These are phyloP conservation scores for Xylariaceae sp. DNA, from an alignment of 2,329 filamentous ascomycete species.

Conservation along the genomic window DNA sequence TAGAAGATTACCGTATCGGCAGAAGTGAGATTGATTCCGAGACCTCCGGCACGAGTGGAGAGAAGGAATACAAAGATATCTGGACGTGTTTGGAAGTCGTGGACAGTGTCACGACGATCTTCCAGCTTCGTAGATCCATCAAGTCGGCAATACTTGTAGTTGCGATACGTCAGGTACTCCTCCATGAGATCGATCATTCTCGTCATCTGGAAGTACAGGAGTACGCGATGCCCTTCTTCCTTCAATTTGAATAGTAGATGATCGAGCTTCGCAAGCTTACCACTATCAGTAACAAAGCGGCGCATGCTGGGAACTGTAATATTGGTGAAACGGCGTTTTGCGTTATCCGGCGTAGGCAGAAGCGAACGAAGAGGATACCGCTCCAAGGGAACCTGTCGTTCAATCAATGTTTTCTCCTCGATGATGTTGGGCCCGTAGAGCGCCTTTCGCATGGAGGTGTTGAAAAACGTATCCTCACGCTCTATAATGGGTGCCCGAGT, in stretches of 20 bases:
- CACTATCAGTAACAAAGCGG: slow-evolving; percentile 94
- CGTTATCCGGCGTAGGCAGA: slow-evolving; percentile 72
- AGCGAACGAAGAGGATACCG: slow-evolving; percentile 59
- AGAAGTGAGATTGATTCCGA: slow-evolving; percentile 94
- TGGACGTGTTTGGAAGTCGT: slow-evolving; percentile 89
- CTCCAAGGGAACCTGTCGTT: slow-evolving; percentile 61
- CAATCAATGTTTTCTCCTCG: slow-evolving; percentile 70
- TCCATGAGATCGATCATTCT: slow-evolving; percentile 99
- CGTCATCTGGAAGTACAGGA: slow-evolving; percentile 99
- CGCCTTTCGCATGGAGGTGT: slow-evolving; percentile 63
- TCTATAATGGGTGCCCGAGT: slow-evolving; percentile 57
- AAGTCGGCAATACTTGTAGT: slow-evolving; percentile 96
- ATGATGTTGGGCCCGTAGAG: slow-evolving; percentile 61
- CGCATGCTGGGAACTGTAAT: slow-evolving; percentile 94
- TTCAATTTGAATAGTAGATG: slow-evolving; percentile 83
- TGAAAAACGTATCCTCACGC: slow-evolving; percentile 72
- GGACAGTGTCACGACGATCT: slow-evolving; percentile 90
- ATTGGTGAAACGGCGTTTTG: slow-evolving; percentile 80
- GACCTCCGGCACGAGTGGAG: slow-evolving; percentile 91
- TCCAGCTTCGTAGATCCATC: slow-evolving; percentile 97
- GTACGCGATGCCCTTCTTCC: slow-evolving; percentile 83
- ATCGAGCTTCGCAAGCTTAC: slow-evolving; percentile 90
- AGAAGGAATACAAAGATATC: slow-evolving; percentile 97
- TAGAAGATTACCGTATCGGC: slow-evolving; percentile 99
- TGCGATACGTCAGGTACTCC: slow-evolving; percentile 96